Conservation (phyloP, 306 rosid species). For the Luffa acutangula region DNA sequence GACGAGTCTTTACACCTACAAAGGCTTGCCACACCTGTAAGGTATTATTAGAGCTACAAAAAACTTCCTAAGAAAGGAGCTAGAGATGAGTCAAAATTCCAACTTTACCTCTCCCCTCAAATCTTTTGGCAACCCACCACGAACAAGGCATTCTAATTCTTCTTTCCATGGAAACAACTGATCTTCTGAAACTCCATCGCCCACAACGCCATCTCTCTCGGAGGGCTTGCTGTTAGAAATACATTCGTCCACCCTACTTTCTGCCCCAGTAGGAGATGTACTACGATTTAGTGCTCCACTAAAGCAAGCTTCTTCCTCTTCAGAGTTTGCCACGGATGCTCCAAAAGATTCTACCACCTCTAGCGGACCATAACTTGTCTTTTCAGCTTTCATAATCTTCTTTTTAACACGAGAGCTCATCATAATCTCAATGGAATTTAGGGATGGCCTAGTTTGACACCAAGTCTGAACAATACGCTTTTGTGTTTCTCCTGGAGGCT, state of each 20-base stretch:
- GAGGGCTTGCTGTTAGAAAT: slow-evolving; percentile 6
- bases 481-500: slow-evolving; percentile 35
- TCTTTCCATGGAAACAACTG: slow-evolving; percentile 40
- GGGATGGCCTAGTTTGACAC: slow-evolving; percentile 54
- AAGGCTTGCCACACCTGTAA: slow-evolving; percentile 99
- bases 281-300: slow-evolving; percentile 16
- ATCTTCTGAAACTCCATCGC: slow-evolving; percentile 27
- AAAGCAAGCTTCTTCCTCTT: slow-evolving; percentile 15
- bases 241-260: slow-evolving; percentile 5
- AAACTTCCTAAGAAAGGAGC: slow-evolving; percentile 19
- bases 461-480: slow-evolving; percentile 36
- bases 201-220: slow-evolving; percentile 18
- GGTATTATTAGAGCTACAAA: slow-evolving; percentile 30
- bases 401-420: slow-evolving; percentile 50
- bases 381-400: slow-evolving; percentile 27
- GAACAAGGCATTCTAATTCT: slow-evolving; percentile 78
- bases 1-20: slow-evolving; percentile 73
- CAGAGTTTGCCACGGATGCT: slow-evolving; percentile 22
- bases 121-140: slow-evolving; percentile 86
- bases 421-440: slow-evolving; percentile 45
- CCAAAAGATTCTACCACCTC: slow-evolving; percentile 32
- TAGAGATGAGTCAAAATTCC: slow-evolving; percentile 17
- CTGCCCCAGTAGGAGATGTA: slow-evolving; percentile 1
- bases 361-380: slow-evolving; percentile 18
- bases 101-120: slow-evolving; percentile 86